These are phyloP conservation scores for Candida takata DNA, from an alignment of 805 yeast species.

Conservation along the genomic window DNA sequence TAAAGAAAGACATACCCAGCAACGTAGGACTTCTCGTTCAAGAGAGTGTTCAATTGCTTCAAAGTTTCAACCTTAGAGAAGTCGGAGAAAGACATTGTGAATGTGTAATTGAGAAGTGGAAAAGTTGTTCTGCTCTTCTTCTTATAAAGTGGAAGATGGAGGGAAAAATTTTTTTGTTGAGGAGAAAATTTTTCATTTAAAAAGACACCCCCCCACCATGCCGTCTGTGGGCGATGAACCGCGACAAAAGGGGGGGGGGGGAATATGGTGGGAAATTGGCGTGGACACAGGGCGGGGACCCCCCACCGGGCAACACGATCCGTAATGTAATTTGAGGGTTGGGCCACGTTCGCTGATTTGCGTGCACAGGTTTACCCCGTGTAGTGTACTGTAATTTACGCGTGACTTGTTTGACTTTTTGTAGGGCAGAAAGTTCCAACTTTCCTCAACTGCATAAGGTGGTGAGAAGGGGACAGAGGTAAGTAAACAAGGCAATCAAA, in stretches of 20 bases:
- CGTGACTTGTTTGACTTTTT: not conserved
- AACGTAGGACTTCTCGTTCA: constrained; percentile 90
- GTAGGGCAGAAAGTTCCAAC: constrained; percentile 1
- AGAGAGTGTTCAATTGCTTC: constrained; percentile 70
- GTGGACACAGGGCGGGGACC: no score
- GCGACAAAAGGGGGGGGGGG: no score
- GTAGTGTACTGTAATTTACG: constrained; percentile 3
- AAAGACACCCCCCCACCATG: no score
- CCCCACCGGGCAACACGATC: no score
- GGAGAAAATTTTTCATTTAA: constrained; percentile 2
- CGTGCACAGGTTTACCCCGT: not conserved
- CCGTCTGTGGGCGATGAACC: no score
- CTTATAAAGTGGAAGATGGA: not conserved
- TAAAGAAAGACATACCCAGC: constrained; percentile 71
- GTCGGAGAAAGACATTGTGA: constrained; percentile 66
- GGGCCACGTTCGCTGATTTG: no score
- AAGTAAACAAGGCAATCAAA: no score
- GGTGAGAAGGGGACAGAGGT: no score
- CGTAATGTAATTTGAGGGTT: no score
- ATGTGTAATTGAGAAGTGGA: not conserved
- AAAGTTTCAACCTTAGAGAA: constrained; percentile 74
- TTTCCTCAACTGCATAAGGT: no score
- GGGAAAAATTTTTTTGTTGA: not conserved
- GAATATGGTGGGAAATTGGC: no score
- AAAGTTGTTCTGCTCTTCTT: not conserved